Base-by-base conservation (phyloP, 768 basidiomycete species). In the Galerina sulciceps region DNA sequence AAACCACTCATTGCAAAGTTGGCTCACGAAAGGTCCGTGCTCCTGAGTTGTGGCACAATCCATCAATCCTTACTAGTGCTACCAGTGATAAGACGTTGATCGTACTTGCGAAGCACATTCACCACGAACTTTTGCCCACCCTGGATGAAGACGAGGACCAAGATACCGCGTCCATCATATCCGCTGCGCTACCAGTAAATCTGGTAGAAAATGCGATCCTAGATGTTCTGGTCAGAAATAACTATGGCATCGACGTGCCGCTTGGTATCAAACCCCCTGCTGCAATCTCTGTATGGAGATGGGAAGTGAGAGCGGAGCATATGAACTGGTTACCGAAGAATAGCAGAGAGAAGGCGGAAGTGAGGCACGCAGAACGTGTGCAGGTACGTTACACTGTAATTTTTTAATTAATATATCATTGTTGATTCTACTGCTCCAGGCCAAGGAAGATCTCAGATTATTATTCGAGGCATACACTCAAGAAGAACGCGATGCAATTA, bases 1-100 rank as follows among this genome's bases (percentile, higher is more conserved):
- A 80, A 76, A 61, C 85, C 91, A 1, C 74, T 96, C 22, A 84
- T 96, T 64, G 93, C 87, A 5, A 94, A 94, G 71, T 73, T 94
- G 40, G 85, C 85, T 0, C 90, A 94, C 62, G 94, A 96, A 75
- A 94, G 93, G 94, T 93, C 49, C 53, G 78, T 55, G 47, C 14
- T 54, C 23, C 3, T 53, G 20, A 14, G 23, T 40, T 38, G 52
- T 60, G 57, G 57, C 54, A 53, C 34, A 9, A 31, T 53, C 13
- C 22, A n/a, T n/a, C 15, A 10, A 31, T 37, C n/a, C 10, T 46
- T 13, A 17, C 20, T n/a, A 31, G 4, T 35, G 4, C 41, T 10
- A 34, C 8, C 57, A 96, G 94, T 65, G 93, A 94, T 70, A 93
- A 91, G 73, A 81, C 86, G 0, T 65, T 88, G 3, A 58, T 75